Evolutionary conservation across 371 early-diverging fungal species (phyloP), one percentile per base, ranked within the genome.

Genomic region (Sporodiniella umbellata): DNA sequence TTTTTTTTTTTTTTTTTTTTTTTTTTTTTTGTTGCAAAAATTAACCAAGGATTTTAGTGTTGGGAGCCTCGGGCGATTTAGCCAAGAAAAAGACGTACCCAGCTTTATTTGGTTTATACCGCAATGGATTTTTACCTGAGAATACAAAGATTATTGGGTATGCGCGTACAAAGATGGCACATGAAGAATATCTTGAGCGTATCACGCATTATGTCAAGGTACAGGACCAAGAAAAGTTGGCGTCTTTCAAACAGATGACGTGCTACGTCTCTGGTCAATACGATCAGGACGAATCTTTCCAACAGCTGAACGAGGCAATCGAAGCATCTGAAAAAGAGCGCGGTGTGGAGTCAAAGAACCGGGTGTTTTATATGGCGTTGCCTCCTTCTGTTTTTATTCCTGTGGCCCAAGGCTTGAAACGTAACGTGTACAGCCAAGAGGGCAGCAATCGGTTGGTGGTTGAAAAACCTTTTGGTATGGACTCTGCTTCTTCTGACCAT

Each of bases 391-490:
- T 95, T 18, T 99, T 99, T 69, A 81, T 88, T 31, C 81, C 83
- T 15, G 92, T 96, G 11, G 84, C 95, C 4, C 65, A 73, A 19
- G 87, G 90, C 15, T 55, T 96, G 53, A 87, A 87, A 64, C 72
- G 78, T 23, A 72, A 86, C 53, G 79, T 78, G 2, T 91, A 91
- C 51, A 65, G 79, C 17, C 56, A 51, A 15, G 63, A 69, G 35
- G 90, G 87, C 18, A 68, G 64, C 50, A 93, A 88, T 76, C 84
- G 90, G 22, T 45, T 99, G 45, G 86, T 94, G 42, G 86, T 98
- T 14, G 99, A 99, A 64, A 99, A 99, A 72, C 99, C 99, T 0
- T 97, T 97, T 83, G 99, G 99, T 45, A 85, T 85, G 67, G 94
- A 95, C 60, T 79, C 83, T 15, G 91, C 87, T 30, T 83, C 84